Evolutionary conservation across 805 yeast genomes (phyloP), one percentile per base, ranked within the genome.

Genomic region (Starmerella floricola): DNA sequence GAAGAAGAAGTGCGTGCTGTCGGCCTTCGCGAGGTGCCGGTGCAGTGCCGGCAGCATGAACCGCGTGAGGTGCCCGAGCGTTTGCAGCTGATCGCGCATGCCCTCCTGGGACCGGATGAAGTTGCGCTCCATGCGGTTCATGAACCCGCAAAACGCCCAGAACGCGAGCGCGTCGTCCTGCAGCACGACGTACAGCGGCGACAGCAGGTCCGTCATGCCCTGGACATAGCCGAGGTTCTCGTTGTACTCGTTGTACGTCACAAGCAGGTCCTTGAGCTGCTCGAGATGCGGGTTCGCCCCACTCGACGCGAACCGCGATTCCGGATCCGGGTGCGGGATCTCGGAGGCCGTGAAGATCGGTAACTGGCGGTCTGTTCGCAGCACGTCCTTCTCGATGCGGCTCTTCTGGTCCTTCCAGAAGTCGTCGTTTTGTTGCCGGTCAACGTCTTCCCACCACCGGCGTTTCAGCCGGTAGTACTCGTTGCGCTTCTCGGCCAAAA

Each of bases 71-170:
- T 85, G 88, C 50, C 83, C 85, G 50, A 91, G 65, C 0, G 88
- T 75, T 13, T 74, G 64, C 81, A 91, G 78, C 63, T 88, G 97
- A 38, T 73, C 72, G 55, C 84, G 79, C 80, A 91, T 91, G 0
- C 98, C 98, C 31, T 84, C 73, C 59, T 91, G 94, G 60, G 85
- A 95, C 37, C 93, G 73, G 23, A 88, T 65, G 58, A 87, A 91
- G 60, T 91, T 91, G 40, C 96, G 70, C 60, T 88, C 96, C 96
- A 88, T 86, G 42, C 91, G 67, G 38, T 83, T 85, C 97, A 91
- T 88, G 51, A 84, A 83, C 31, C 76, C 74, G 2, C 74, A 69
- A 64, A 91, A 88, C 8, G 86, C 78, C 93, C 95, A 85, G 59
- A 91, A 91, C 5, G 95, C 68, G 19, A 85, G 55, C 0, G 78